Evolutionary conservation across 1,139 yeast genomes (phyloP).

Genomic region (Tardiomyces digboiensis): DNA sequence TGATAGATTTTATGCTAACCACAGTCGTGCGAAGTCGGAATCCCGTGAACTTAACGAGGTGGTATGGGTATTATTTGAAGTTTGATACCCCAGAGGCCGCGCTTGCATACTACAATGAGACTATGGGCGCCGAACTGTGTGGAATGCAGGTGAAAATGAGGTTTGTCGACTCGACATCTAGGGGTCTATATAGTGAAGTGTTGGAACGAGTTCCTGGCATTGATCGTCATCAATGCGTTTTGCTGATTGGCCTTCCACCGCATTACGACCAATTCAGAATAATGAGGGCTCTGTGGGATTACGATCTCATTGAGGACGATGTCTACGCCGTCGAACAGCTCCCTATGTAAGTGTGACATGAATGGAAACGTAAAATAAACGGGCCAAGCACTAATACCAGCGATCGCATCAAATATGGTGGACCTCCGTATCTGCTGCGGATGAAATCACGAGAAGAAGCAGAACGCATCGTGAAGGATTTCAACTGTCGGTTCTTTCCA

Average conservation of each 20-base stretch:
- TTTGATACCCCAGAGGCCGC: conserved; percentile 42
- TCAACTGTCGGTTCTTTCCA: conserved; percentile 40
- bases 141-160: conserved; percentile 39
- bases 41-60: conserved; percentile 34
- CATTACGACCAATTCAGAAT: conserved; percentile 20
- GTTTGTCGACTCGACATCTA: conserved; percentile 30
- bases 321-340: conserved; percentile 23
- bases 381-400: not conserved
- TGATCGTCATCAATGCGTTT: conserved; percentile 23
- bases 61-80: conserved; percentile 42
- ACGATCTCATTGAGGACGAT: conserved; percentile 28
- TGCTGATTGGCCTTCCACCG: conserved; percentile 32
- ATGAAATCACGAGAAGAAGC: conserved; percentile 45
- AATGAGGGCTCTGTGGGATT: conserved; percentile 33
- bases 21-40: conserved; percentile 40
- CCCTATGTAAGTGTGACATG: conserved; percentile 16
- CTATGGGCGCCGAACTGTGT: conserved; percentile 38
- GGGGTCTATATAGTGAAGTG: conserved; percentile 18
- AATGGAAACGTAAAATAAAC: too few species aligned
- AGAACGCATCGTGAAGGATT: conserved; percentile 41
- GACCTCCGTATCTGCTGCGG: conserved; percentile 35
- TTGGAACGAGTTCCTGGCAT: conserved; percentile 21
- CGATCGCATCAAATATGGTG: conserved; percentile 20
- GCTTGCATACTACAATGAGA: conserved; percentile 40
- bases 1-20: not conserved